Evolutionary conservation across 1,284 basidiomycete species (phyloP).

Genomic region (Pseudozyma tsukubaensis): DNA sequence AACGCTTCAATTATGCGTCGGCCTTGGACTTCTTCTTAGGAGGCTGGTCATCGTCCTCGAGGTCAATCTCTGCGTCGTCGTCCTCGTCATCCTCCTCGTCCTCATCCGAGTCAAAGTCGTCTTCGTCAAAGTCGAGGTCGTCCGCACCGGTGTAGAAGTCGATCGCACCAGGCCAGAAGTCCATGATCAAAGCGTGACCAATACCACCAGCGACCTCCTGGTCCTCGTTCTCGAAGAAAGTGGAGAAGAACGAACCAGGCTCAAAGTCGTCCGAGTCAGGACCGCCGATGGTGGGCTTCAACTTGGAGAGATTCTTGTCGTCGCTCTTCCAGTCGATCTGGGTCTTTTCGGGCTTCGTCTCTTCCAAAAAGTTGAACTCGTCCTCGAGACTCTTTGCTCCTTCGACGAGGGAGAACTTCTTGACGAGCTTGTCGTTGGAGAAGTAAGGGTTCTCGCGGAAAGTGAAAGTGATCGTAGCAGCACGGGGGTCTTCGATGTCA

Average conservation of each 20-base stretch:
- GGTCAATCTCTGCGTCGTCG: constrained; percentile 62
- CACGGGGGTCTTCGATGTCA: constrained; percentile 60
- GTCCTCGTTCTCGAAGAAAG: constrained; percentile 75
- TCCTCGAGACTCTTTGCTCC: constrained; percentile 54
- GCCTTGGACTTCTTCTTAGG: constrained; percentile 62
- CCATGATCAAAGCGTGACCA: constrained; percentile 62
- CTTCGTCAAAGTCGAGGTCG: constrained; percentile 57
- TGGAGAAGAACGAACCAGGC: constrained; percentile 86
- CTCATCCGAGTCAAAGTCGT: constrained; percentile 56
- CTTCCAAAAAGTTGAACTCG: constrained; percentile 63
- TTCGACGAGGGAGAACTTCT: constrained; percentile 58
- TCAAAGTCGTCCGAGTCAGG: constrained; percentile 72
- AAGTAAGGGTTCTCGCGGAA: constrained; percentile 65
- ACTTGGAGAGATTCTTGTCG: constrained; percentile 79
- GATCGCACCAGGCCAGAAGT: constrained; percentile 63
- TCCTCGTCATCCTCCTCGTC: constrained; percentile 65
- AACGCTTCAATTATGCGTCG: constrained; percentile 28
- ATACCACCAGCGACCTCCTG: constrained; percentile 59
- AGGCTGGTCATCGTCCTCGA: constrained; percentile 61
- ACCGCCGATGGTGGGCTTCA: constrained; percentile 76
- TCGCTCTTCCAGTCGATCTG: constrained; percentile 85
- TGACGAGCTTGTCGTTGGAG: constrained; percentile 56
- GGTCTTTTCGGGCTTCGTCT: constrained; percentile 61
- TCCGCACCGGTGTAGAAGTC: constrained; percentile 63
- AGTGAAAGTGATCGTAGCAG: constrained; percentile 58